These are phyloP conservation scores for Pascua guehoae DNA, from an alignment of 1,284 basidiomycete species.

Conservation along the genomic window DNA sequence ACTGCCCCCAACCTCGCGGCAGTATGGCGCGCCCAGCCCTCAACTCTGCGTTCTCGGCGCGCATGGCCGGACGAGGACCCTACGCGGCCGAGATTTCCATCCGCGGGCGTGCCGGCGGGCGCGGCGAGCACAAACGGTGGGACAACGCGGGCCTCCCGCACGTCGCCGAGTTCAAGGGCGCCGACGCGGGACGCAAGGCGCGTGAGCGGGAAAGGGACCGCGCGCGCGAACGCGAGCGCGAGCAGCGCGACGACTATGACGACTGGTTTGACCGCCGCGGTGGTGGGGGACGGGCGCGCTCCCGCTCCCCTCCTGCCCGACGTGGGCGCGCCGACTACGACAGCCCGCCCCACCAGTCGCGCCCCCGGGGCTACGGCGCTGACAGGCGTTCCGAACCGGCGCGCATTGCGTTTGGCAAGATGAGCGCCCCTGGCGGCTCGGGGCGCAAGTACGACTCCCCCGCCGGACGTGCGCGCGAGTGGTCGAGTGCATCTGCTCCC, in stretches of 20 bases:
- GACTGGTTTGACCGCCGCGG: neutral
- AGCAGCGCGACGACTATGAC: constrained; percentile 3
- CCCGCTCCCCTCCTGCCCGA: neutral
- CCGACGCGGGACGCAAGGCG: constrained; percentile 27
- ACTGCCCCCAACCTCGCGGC: constrained; percentile 62
- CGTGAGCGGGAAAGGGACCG: constrained; percentile 24
- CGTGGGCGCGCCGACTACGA: neutral
- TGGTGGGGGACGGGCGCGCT: neutral
- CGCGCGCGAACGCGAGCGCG: constrained; percentile 15
- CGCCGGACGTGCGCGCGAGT: too few species aligned
- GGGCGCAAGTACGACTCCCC: neutral
- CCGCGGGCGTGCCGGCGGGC: neutral
- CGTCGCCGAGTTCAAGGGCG: constrained; percentile 20
- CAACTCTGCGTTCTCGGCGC: constrained; percentile 69
- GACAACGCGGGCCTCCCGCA: constrained; percentile 18
- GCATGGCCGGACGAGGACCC: constrained; percentile 68
- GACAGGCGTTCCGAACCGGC: neutral
- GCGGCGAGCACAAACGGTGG: constrained; percentile 25
- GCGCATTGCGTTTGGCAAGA: neutral
- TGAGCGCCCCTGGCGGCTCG: constrained; percentile 1
- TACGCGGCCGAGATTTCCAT: constrained; percentile 49
- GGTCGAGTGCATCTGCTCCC: neutral
- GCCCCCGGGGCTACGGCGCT: neutral
- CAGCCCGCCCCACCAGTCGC: neutral
- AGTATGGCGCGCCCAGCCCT: constrained; percentile 56